Conservation (phyloP, 495 filamentous ascomycete genomes). For the Polyplosphaeria fusca region DNA sequence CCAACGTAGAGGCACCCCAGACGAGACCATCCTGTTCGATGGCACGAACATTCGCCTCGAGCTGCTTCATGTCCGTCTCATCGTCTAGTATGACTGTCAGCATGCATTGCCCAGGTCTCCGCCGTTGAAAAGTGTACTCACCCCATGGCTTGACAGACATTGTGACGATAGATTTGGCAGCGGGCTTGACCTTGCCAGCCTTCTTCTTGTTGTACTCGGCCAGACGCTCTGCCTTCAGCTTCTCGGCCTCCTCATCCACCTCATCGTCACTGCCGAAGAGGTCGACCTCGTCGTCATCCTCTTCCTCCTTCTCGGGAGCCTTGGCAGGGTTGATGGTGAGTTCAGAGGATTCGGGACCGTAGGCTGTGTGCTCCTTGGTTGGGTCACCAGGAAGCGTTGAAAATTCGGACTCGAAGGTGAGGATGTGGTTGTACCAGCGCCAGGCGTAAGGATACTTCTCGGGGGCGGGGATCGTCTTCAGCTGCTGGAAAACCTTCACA, state of each 20-base stretch:
- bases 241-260: constrained; percentile 81
- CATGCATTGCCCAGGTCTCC: neutral
- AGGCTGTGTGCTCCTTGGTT: constrained; percentile 79
- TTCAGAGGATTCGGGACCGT: constrained; percentile 79
- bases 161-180: constrained; percentile 92
- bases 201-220: constrained; percentile 97
- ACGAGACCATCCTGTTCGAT: constrained; percentile 93
- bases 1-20: constrained; percentile 90
- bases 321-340: constrained; percentile 80
- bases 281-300: constrained; percentile 83
- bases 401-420: constrained; percentile 87
- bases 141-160: constrained; percentile 99
- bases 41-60: constrained; percentile 77
- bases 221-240: constrained; percentile 79
- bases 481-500: constrained; percentile 86
- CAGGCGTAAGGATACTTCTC: constrained; percentile 89
- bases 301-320: constrained; percentile 68
- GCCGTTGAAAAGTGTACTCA: constrained; percentile 52
- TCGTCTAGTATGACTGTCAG: constrained; percentile 58
- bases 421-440: constrained; percentile 98
- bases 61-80: constrained; percentile 80
- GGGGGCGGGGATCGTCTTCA: constrained; percentile 69
- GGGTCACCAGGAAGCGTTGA: constrained; percentile 85
- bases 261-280: constrained; percentile 90
- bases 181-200: constrained; percentile 82